These are phyloP conservation scores for Cyclocybe aegerita DNA, from an alignment of 768 basidiomycete genomes.

Conservation along the genomic window DNA sequence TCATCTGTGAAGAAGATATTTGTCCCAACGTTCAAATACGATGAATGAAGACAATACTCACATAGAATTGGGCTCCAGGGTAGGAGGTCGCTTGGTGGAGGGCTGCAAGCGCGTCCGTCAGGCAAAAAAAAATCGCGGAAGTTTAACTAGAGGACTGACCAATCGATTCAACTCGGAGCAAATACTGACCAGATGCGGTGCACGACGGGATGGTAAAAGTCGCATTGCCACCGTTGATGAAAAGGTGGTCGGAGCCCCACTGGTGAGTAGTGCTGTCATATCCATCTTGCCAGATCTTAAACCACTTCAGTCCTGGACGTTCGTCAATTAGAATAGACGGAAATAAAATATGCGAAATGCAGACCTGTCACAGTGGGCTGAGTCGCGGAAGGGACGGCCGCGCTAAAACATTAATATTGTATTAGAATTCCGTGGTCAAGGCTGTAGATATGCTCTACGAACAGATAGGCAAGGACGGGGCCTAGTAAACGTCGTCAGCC, in stretches of 20 bases:
- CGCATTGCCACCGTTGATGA: slow-evolving; percentile 48
- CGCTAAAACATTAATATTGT: slow-evolving; percentile 25
- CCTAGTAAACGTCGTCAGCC: slow-evolving; percentile 20
- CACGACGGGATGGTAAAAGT: slow-evolving; percentile 47
- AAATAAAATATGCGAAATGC: slow-evolving; percentile 13
- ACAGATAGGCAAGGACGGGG: slow-evolving; percentile 49
- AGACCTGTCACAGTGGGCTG: slow-evolving; percentile 38
- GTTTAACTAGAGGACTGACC: slow-evolving; percentile 26
- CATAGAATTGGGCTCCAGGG: slow-evolving; percentile 61
- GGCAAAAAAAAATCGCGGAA: background rate
- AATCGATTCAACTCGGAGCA: slow-evolving; percentile 52
- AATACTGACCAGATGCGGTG: slow-evolving; percentile 46
- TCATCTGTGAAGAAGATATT: slow-evolving; percentile 31
- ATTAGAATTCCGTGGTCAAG: background rate
- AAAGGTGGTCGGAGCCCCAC: slow-evolving; percentile 49
- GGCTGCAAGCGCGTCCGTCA: slow-evolving; percentile 1
- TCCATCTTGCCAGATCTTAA: slow-evolving; percentile 54
- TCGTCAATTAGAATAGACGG: background rate
- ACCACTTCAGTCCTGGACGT: slow-evolving; percentile 44
- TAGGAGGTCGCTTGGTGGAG: slow-evolving; percentile 25
- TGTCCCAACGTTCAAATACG: background rate
- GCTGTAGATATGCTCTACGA: slow-evolving; percentile 16
- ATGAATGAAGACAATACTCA: slow-evolving; percentile 19
- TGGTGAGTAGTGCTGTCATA: slow-evolving; percentile 28
- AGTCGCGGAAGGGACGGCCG: slow-evolving; percentile 40